Percentiles rank a stretch among this genome's conserved stretches.
Evolutionary conservation across 2,329 filamentous ascomycete species (phyloP).

Genomic region (Exserohilum turcica): DNA sequence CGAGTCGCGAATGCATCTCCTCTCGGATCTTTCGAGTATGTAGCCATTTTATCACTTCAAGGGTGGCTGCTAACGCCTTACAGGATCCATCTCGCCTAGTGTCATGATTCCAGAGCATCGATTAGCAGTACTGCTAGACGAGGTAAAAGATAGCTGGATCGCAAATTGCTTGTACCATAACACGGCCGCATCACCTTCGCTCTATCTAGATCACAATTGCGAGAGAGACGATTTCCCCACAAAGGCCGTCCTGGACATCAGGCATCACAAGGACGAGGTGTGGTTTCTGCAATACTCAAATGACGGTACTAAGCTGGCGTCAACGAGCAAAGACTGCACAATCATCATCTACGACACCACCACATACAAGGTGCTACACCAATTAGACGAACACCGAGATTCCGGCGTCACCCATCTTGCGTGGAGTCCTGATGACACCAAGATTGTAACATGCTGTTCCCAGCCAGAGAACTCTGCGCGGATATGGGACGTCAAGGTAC

Average conservation of each 20-base stretch:
- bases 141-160: slow-evolving; percentile 84
- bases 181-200: slow-evolving; percentile 73
- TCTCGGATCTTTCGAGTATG: slow-evolving; percentile 84
- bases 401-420: slow-evolving; percentile 80
- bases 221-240: slow-evolving; percentile 80
- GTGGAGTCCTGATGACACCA: slow-evolving; percentile 91
- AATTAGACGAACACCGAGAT: slow-evolving; percentile 66
- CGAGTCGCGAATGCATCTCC: slow-evolving; percentile 72
- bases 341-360: slow-evolving; percentile 83
- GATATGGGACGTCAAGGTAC: slow-evolving; percentile 67
- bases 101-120: slow-evolving; percentile 96
- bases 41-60: slow-evolving; percentile 8
- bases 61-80: slow-evolving; percentile 19
- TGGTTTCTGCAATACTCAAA: slow-evolving; percentile 93
- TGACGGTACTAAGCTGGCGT: slow-evolving; percentile 80
- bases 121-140: slow-evolving; percentile 77
- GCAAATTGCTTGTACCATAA: slow-evolving; percentile 88
- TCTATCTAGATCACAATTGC: slow-evolving; percentile 89
- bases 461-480: slow-evolving; percentile 68
- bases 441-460: slow-evolving; percentile 81
- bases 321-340: slow-evolving; percentile 74
- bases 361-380: slow-evolving; percentile 68
- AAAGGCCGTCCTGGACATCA: slow-evolving; percentile 70
- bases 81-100: slow-evolving; percentile 89
- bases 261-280: slow-evolving; percentile 78